Evolutionary conservation across 352 stramenopile genomes (phyloP).

Genomic region (Phytopythium chamaehyphon): DNA sequence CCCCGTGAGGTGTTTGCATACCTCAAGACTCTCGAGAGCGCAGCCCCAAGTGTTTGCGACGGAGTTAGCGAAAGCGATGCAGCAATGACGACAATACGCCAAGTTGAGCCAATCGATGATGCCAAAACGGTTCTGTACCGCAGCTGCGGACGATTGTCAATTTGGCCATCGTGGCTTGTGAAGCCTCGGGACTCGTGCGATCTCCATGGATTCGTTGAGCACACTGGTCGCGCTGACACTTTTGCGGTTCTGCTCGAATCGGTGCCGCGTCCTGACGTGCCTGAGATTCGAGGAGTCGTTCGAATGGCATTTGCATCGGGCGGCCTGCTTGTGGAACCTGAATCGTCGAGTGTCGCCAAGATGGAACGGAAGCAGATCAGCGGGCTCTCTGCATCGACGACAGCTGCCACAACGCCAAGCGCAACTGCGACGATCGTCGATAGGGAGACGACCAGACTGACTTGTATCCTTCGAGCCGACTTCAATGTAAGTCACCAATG

Average conservation of each 20-base stretch:
- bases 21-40: constrained; percentile 51
- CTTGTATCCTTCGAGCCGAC: constrained; percentile 49
- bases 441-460: constrained; percentile 32
- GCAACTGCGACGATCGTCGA: constrained; percentile 1
- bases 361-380: constrained; percentile 6
- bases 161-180: constrained; percentile 78
- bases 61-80: constrained; percentile 18
- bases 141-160: constrained; percentile 60
- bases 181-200: constrained; percentile 79
- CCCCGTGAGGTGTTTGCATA: constrained; percentile 56
- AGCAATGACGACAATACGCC: constrained; percentile 27
- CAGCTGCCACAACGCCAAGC: constrained; percentile 2
- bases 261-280: constrained; percentile 59
- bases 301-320: constrained; percentile 73
- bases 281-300: constrained; percentile 60
- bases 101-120: constrained; percentile 68
- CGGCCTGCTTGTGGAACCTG: constrained; percentile 63
- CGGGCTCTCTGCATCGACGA: constrained; percentile 1
- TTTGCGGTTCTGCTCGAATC: constrained; percentile 68
- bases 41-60: constrained; percentile 15
- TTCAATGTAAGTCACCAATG: constrained; percentile 31
- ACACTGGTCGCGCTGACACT: constrained; percentile 54
- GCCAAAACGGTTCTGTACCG: constrained; percentile 60
- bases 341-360: constrained; percentile 15
- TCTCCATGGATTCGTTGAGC: constrained; percentile 72